These are phyloP conservation scores for Creolimax fragrantissima DNA, from an alignment of 78 protist genomes.

Conservation along the genomic window DNA sequence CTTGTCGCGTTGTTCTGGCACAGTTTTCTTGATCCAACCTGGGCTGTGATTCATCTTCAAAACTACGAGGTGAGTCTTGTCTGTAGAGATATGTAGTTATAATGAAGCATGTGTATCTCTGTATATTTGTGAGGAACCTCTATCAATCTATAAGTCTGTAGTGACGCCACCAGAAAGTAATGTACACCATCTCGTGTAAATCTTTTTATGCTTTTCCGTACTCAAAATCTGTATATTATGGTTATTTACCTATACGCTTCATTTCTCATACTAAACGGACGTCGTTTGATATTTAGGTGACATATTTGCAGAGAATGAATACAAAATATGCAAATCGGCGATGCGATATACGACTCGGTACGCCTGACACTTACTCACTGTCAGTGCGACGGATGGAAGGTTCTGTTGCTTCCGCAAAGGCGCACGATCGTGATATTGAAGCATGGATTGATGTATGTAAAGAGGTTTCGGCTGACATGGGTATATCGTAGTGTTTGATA, in stretches of 20 bases:
- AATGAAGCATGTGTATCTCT: too few relatives aligned
- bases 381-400: not conserved
- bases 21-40: slow-evolving; percentile 11
- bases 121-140: too few relatives aligned
- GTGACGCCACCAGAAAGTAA: too few relatives aligned
- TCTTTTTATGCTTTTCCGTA: too few relatives aligned
- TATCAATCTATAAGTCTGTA: too few relatives aligned
- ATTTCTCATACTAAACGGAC: too few relatives aligned
- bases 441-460: not conserved
- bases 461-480: too few relatives aligned
- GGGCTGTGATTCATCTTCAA: not conserved
- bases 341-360: not conserved
- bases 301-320: not conserved
- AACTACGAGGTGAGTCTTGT: not conserved
- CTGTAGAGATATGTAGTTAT: too few relatives aligned
- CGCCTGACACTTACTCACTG: not conserved
- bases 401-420: not conserved
- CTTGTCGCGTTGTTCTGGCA: slow-evolving; percentile 16
- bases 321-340: not conserved
- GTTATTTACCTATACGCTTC: too few relatives aligned
- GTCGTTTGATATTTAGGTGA: not conserved
- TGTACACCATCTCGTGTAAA: too few relatives aligned
- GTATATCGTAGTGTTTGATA: too few relatives aligned
- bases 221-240: too few relatives aligned
- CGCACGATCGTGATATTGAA: not conserved